phyloP scores from a whole-genome alignment of 768 basidiomycete genomes.

The Tricholoma sp. region DNA sequence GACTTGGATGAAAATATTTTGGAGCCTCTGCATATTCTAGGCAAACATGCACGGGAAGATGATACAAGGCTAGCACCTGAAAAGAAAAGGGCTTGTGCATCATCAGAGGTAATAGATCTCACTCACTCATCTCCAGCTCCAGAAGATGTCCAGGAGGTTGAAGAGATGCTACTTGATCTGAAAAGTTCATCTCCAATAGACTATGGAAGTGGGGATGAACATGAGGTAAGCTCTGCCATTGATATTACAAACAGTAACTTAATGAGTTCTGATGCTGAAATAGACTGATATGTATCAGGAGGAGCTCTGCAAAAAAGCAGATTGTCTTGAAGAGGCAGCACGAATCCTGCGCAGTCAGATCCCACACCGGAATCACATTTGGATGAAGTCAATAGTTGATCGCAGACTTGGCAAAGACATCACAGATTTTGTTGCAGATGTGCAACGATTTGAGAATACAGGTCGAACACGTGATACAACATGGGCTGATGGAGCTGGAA shows the following conservation, averaged over 20 bases:
- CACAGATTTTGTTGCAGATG: conserved; percentile 12
- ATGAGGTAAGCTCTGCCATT: conserved; percentile 11
- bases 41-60: no score
- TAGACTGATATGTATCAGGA: background rate
- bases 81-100: no score
- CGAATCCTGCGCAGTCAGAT: conserved; percentile 1
- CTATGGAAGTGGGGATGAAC: conserved; percentile 10
- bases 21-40: no score
- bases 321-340: conserved; percentile 1
- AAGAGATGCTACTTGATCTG: background rate
- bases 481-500: no score
- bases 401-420: conserved; percentile 10
- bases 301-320: background rate
- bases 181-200: conserved; percentile 7
- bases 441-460: conserved; percentile 12
- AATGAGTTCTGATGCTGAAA: conserved; percentile 3
- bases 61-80: no score
- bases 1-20: background rate
- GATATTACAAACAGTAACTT: background rate
- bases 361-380: conserved; percentile 6
- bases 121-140: conserved; percentile 2
- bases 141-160: background rate
- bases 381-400: conserved; percentile 8
- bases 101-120: conserved; percentile 9
- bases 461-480: background rate